Conservation (phyloP, 2,329 filamentous ascomycete genomes). For the Phialocephala sp. region DNA sequence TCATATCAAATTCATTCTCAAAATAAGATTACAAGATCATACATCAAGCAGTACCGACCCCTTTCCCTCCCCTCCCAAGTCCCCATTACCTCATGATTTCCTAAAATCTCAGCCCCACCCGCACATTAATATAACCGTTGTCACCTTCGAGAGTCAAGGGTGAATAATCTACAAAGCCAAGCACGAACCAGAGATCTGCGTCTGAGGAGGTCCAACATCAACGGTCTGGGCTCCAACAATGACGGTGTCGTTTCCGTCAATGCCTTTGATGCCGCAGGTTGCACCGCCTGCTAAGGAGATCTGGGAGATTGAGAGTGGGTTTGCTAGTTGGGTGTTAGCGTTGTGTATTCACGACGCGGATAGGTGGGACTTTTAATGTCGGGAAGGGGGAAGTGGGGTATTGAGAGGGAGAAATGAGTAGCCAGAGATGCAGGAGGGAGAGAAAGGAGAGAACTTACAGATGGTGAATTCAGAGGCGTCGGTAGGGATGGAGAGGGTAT, state of each 20-base stretch:
- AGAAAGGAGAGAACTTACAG: constrained; percentile 11
- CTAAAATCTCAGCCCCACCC: neutral
- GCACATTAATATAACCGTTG: neutral
- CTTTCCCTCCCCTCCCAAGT: neutral
- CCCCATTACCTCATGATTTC: too few species aligned
- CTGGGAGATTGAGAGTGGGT: constrained; percentile 35
- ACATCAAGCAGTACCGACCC: neutral
- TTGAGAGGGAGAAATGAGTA: too few species aligned
- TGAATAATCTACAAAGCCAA: neutral
- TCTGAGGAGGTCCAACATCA: constrained; percentile 42
- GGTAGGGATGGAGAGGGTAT: constrained; percentile 20
- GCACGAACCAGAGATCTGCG: constrained; percentile 28
- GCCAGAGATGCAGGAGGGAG: neutral
- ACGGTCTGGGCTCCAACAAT: constrained; percentile 34
- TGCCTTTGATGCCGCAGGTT: constrained; percentile 37
- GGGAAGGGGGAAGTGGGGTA: too few species aligned
- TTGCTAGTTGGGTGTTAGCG: constrained; percentile 20
- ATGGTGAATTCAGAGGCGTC: constrained; percentile 22
- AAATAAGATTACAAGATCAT: neutral
- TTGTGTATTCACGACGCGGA: neutral
- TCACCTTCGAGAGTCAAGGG: too few species aligned
- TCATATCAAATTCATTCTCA: neutral
- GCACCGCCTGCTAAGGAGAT: constrained; percentile 34
- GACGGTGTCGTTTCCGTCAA: constrained; percentile 35
- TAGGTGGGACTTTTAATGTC: neutral